Evolutionary conservation across 306 rosid species (phyloP).

Genomic region (Prunus persica): DNA sequence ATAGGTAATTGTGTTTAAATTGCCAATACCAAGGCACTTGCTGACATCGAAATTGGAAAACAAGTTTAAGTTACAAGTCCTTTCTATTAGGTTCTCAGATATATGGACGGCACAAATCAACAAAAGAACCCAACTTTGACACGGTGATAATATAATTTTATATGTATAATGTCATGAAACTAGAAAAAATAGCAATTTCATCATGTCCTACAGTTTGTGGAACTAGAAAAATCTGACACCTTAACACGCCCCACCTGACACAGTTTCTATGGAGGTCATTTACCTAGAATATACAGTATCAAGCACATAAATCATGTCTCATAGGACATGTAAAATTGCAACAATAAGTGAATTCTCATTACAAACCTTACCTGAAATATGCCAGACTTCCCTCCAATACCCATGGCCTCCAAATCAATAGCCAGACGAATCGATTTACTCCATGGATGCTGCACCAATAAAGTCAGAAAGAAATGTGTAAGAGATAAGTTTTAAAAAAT

Average conservation of each 20-base stretch:
- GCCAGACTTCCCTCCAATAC: slow-evolving; percentile 90
- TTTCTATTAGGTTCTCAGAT: background rate
- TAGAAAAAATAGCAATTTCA: background rate
- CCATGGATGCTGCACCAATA: slow-evolving; percentile 87
- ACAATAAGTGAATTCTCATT: slow-evolving; percentile 14
- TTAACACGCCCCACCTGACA: background rate
- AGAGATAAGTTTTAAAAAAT: background rate
- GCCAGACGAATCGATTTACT: slow-evolving; percentile 68
- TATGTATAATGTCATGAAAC: background rate
- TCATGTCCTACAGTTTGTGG: background rate
- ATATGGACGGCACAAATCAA: background rate
- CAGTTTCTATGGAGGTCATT: background rate
- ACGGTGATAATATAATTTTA: background rate
- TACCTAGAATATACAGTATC: background rate
- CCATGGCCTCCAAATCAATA: slow-evolving; percentile 96
- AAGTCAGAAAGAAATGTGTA: slow-evolving; percentile 21
- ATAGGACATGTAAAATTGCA: slow-evolving; percentile 3
- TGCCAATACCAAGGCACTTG: background rate
- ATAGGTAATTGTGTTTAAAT: background rate
- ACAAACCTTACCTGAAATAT: slow-evolving; percentile 81
- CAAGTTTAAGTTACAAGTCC: background rate
- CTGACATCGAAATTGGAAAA: background rate
- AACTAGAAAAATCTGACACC: background rate
- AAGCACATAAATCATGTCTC: background rate
- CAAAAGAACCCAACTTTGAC: background rate